phyloP scores from a whole-genome alignment of 768 basidiomycete species.

The Porpolomopsis calyptriformis region DNA sequence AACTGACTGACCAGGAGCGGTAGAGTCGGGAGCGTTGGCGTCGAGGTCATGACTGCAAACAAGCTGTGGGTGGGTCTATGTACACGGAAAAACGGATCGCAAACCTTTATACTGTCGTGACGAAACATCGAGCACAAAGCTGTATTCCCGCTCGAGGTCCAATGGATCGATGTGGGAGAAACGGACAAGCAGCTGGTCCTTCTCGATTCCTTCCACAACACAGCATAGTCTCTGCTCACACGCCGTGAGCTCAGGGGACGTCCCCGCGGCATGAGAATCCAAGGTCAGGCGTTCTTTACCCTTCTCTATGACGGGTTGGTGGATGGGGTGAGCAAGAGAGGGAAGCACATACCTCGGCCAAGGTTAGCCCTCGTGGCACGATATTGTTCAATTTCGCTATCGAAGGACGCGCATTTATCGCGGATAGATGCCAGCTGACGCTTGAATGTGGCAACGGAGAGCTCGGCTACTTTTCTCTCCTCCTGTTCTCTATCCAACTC shows the following conservation, averaged over 20 bases:
- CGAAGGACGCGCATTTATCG: slow-evolving; percentile 48
- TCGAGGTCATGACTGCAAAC: slow-evolving; percentile 63
- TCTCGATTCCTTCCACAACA: slow-evolving; percentile 68
- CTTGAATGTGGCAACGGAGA: slow-evolving; percentile 46
- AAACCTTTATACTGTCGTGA: slow-evolving; percentile 54
- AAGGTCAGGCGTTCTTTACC: slow-evolving; percentile 52
- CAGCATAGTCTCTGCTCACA: slow-evolving; percentile 52
- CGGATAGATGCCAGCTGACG: slow-evolving; percentile 55
- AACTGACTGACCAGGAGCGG: slow-evolving; percentile 60
- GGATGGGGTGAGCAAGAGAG: not conserved
- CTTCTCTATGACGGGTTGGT: slow-evolving; percentile 38
- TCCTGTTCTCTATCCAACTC: slow-evolving; percentile 62
- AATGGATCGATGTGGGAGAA: slow-evolving; percentile 56
- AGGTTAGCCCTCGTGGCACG: slow-evolving; percentile 51
- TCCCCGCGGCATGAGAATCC: slow-evolving; percentile 38
- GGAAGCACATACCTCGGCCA: slow-evolving; percentile 38
- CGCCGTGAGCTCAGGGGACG: slow-evolving; percentile 43
- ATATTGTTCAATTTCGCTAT: slow-evolving; percentile 66
- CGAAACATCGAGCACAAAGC: slow-evolving; percentile 67
- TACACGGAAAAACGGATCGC: slow-evolving; percentile 10
- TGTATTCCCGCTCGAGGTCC: slow-evolving; percentile 54
- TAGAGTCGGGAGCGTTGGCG: slow-evolving; percentile 57
- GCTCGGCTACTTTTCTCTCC: slow-evolving; percentile 61
- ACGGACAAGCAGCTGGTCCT: slow-evolving; percentile 60
- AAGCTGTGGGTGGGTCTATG: too few relatives aligned